A percentile compares a stretch with the other conserved stretches of the same genome.
Evolutionary conservation across 2,329 filamentous ascomycete genomes (phyloP).

Genomic region (Penicillium thymicola): DNA sequence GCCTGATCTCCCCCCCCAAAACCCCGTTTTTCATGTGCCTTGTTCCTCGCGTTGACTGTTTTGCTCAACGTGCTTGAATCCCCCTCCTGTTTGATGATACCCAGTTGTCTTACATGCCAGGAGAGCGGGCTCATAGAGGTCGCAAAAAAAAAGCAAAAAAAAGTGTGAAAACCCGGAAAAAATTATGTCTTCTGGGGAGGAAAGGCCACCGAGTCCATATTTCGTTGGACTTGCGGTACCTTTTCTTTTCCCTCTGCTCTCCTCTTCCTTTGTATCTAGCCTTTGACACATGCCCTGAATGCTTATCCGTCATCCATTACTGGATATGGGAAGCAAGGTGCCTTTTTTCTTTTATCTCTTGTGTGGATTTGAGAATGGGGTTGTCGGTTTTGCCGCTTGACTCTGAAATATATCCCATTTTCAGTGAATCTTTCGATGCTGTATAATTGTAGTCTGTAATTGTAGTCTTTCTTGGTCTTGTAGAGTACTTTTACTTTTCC

Average conservation of each 20-base stretch:
- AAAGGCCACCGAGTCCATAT: constrained; percentile 21
- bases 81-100: not conserved
- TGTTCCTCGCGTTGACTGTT: not conserved
- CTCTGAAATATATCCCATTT: constrained; percentile 10
- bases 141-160: constrained; percentile 31
- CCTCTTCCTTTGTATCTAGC: constrained; percentile 21
- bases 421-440: not conserved
- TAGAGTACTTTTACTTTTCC: not conserved
- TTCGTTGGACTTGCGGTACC: not conserved
- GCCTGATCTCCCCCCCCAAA: constrained; percentile 2
- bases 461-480: not conserved
- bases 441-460: not conserved
- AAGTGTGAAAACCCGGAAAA: constrained; percentile 26
- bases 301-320: not conserved
- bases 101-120: not conserved
- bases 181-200: constrained; percentile 20
- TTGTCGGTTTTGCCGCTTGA: constrained; percentile 2
- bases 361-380: constrained; percentile 14
- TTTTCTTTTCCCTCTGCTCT: constrained; percentile 17
- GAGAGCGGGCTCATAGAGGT: constrained; percentile 7
- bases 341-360: constrained; percentile 16
- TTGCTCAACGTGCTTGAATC: not conserved
- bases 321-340: constrained; percentile 1
- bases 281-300: constrained; percentile 3
- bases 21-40: constrained; percentile 26